Conservation (phyloP, 805 yeast species). For the Jamesozyma lodderae region DNA sequence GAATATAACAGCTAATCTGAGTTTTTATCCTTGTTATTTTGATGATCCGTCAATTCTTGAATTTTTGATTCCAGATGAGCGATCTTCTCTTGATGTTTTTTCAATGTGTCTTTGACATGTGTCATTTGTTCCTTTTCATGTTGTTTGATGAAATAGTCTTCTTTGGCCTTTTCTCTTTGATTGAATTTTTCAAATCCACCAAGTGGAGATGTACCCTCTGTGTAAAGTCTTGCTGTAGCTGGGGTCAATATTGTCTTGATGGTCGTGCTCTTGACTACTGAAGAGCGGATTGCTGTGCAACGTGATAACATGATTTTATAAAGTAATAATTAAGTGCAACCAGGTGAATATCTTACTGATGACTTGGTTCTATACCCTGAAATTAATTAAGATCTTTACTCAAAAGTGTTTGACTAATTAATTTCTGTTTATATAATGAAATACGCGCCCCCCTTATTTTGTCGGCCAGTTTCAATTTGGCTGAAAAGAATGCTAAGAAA, state of each 20-base stretch:
- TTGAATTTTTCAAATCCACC: constrained; percentile 44
- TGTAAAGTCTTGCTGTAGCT: not conserved
- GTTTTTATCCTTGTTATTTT: not conserved
- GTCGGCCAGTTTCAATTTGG: no score
- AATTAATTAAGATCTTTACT: no score
- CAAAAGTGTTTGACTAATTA: no score
- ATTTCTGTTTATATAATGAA: no score
- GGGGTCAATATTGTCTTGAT: not conserved
- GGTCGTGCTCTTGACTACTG: not conserved
- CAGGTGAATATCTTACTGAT: no score
- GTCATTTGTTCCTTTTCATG: constrained; percentile 84
- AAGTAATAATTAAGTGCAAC: no score
- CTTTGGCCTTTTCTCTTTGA: constrained; percentile 89
- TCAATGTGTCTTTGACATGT: constrained; percentile 64
- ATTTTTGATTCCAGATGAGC: constrained; percentile 41
- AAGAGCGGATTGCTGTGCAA: not conserved
- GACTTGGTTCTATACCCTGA: no score
- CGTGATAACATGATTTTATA: not conserved
- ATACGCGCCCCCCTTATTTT: no score
- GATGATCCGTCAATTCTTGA: constrained; percentile 18
- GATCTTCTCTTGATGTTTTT: constrained; percentile 61
- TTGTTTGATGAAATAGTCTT: constrained; percentile 73
- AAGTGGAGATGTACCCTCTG: constrained; percentile 1
- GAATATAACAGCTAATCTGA: not conserved
- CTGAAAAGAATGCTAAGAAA: no score